These are phyloP conservation scores for Delphinella strobiligena DNA, from an alignment of 2,329 filamentous ascomycete genomes.

Conservation along the genomic window DNA sequence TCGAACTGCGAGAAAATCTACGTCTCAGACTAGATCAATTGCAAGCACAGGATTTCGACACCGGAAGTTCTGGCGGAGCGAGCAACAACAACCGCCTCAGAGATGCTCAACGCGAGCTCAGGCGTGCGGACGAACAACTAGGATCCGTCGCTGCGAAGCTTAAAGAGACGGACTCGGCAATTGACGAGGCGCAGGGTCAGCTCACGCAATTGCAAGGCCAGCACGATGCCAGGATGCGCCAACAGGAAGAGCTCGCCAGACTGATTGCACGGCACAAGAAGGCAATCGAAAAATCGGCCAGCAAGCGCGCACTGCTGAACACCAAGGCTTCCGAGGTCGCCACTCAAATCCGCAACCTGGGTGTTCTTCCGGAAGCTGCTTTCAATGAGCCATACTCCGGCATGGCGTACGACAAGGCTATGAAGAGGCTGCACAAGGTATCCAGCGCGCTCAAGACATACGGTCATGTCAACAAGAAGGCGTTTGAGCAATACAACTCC, in stretches of 20 bases:
- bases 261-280: slow-evolving; percentile 79
- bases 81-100: slow-evolving; percentile 49
- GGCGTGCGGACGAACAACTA: slow-evolving; percentile 60
- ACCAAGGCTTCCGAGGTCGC: slow-evolving; percentile 69
- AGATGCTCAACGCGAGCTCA: slow-evolving; percentile 69
- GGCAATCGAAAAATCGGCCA: slow-evolving; percentile 80
- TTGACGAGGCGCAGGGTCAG: slow-evolving; percentile 46
- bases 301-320: slow-evolving; percentile 70
- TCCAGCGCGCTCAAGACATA: slow-evolving; percentile 93
- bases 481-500: slow-evolving; percentile 96
- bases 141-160: slow-evolving; percentile 57
- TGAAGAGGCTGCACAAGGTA: slow-evolving; percentile 70
- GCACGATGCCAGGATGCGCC: slow-evolving; percentile 52
- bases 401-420: slow-evolving; percentile 57
- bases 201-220: slow-evolving; percentile 48
- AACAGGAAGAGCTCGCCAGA: slow-evolving; percentile 62
- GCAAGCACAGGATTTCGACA: slow-evolving; percentile 62
- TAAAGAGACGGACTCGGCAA: slow-evolving; percentile 59
- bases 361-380: slow-evolving; percentile 85
- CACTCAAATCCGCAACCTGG: slow-evolving; percentile 83
- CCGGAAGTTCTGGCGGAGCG: slow-evolving; percentile 32
- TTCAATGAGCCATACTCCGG: slow-evolving; percentile 75
- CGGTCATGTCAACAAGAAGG: slow-evolving; percentile 98
- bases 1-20: slow-evolving; percentile 80
- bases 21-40: slow-evolving; percentile 80